Evolutionary conservation across 2,329 filamentous ascomycete species (phyloP).

Genomic region (Teratosphaeria destructans): DNA sequence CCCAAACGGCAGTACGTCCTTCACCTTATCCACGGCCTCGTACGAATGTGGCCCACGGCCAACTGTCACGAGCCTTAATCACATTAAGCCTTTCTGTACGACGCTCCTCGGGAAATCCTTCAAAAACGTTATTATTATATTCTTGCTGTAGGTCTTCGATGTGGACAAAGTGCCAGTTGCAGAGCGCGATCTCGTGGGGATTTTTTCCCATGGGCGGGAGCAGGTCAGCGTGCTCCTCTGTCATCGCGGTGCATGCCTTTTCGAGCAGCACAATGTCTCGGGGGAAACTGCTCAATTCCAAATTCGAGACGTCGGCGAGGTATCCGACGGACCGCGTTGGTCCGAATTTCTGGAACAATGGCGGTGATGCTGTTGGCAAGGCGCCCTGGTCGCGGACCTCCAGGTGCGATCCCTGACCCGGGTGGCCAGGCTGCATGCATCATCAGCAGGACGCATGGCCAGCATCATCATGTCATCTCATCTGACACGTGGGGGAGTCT

Average conservation of each 20-base stretch:
- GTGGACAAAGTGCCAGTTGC: background rate
- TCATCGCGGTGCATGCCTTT: too few relatives aligned
- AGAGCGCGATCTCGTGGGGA: too few relatives aligned
- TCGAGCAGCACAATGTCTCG: background rate
- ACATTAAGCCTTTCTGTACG: background rate
- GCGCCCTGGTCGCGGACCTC: background rate
- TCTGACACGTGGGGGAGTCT: background rate
- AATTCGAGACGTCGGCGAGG: background rate
- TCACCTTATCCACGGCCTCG: background rate
- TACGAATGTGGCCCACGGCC: background rate
- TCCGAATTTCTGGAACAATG: background rate
- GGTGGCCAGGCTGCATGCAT: background rate
- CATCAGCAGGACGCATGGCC: background rate
- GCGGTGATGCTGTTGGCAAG: background rate
- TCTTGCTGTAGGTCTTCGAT: background rate
- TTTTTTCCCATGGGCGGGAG: background rate
- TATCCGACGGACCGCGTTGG: too few relatives aligned
- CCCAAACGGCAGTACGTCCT: background rate
- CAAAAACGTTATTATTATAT: background rate
- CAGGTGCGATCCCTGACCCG: background rate
- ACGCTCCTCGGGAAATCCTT: background rate
- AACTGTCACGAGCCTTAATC: background rate
- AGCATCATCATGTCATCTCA: background rate
- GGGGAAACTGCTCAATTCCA: background rate
- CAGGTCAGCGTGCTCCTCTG: background rate